A percentile compares a stretch with the other conserved stretches of the same genome.
Conservation (phyloP, 1,139 yeast genomes). For the Taphrina flavorubra region DNA sequence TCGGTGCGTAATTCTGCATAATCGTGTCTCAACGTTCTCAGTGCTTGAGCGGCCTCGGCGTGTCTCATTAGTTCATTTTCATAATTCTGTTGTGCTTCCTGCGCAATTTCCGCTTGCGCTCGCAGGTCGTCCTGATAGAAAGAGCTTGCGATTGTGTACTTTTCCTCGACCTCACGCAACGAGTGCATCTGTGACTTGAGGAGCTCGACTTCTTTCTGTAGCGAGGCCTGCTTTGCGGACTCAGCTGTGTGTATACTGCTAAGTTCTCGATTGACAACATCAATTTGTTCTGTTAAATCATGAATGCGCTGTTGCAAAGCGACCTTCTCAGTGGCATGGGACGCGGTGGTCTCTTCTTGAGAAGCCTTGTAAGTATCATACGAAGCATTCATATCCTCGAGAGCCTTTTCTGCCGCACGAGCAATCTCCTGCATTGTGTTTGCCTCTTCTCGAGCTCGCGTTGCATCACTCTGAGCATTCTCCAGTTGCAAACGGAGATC, state of each 20-base stretch:
- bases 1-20: slow-evolving; percentile 54
- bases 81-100: slow-evolving; percentile 63
- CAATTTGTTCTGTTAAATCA: slow-evolving; percentile 48
- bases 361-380: slow-evolving; percentile 57
- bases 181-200: slow-evolving; percentile 56
- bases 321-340: slow-evolving; percentile 46
- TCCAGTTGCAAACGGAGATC: slow-evolving; percentile 55
- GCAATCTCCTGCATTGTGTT: slow-evolving; percentile 61
- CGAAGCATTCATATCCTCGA: slow-evolving; percentile 55
- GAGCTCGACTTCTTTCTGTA: slow-evolving; percentile 50
- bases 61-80: slow-evolving; percentile 65
- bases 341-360: slow-evolving; percentile 49
- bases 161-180: slow-evolving; percentile 55
- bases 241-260: slow-evolving; percentile 49
- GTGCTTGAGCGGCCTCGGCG: slow-evolving; percentile 60
- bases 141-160: slow-evolving; percentile 46
- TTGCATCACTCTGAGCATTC: slow-evolving; percentile 57
- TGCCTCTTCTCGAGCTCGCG: slow-evolving; percentile 58
- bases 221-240: slow-evolving; percentile 47
- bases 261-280: slow-evolving; percentile 52
- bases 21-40: slow-evolving; percentile 58
- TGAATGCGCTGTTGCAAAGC: slow-evolving; percentile 35
- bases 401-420: slow-evolving; percentile 59
- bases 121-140: slow-evolving; percentile 58
- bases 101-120: slow-evolving; percentile 59